Base-by-base conservation (phyloP, 805 yeast genomes). In the Saccharomycopsis sp. region DNA sequence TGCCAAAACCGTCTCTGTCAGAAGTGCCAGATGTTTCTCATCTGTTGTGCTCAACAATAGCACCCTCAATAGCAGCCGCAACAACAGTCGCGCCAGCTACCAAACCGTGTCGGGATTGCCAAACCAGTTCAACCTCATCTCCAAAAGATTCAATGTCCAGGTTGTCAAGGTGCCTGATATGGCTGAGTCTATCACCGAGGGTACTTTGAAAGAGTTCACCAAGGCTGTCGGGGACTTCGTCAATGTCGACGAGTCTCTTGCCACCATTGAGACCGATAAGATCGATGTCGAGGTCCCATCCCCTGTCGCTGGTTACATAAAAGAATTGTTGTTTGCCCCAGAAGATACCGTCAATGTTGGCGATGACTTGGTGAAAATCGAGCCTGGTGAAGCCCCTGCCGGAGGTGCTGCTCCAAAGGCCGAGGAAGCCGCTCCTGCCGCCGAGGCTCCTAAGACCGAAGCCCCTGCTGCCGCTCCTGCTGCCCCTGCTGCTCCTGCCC, bases 121-220 rank as follows among this genome's bases (percentile, higher is more conserved):
- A 24, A 53, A 50, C 41, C 48, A 50, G 18, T 57, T 53, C 53
- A 64, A 62, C 52, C 56, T 63, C 40, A 52, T 53, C 24, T 59
- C 57, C n/a, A 59, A 61, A 20, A 72, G 77, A 64, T 69, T 63
- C 62, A 70, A 73, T 60, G 71, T 78, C 46, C 77, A 76, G 62
- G 72, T 70, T 53, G 96, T 92, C 55, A 89, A 91, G 73, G 98
- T 94, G 21, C 99, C 99, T 53, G 95, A 89, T 64, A 91, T 94
- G 97, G 98, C 99, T 50, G 99, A 94, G 76, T 91, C 97, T 54
- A 86, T 94, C 69, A 89, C 97, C 48, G 99, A 94, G 74, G 99
- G 99, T 71, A 89, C 98, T 53, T 80, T 94, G 64, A 78, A 89
- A 62, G 81, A 80, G 59, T 85, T 76, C 69, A 75, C 78, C 63